Evolutionary conservation across 352 stramenopile species (phyloP).

Genomic region (Aphanomyces euteiches): DNA sequence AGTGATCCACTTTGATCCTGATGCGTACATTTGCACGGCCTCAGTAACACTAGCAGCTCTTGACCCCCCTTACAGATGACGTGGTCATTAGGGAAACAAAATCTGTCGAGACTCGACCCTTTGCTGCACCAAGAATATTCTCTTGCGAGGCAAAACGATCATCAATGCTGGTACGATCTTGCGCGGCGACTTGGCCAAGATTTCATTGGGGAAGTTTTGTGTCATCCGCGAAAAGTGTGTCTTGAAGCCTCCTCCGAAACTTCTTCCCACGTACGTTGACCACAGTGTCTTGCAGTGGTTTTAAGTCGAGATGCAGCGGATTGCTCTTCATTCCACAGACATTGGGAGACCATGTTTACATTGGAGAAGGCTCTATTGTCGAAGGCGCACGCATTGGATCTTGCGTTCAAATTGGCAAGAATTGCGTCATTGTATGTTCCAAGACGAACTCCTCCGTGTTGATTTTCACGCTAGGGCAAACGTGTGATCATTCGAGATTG

Average conservation of each 20-base stretch:
- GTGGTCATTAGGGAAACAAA: slow-evolving; percentile 47
- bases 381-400: slow-evolving; percentile 82
- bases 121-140: slow-evolving; percentile 64
- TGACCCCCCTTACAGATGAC: neutral
- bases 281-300: neutral
- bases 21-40: slow-evolving; percentile 64
- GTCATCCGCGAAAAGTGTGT: slow-evolving; percentile 68
- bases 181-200: slow-evolving; percentile 76
- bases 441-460: neutral
- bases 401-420: slow-evolving; percentile 77
- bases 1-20: slow-evolving; percentile 47
- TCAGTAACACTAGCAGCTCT: slow-evolving; percentile 21
- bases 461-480: slow-evolving; percentile 49
- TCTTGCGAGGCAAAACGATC: slow-evolving; percentile 77
- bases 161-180: slow-evolving; percentile 67
- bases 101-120: slow-evolving; percentile 64
- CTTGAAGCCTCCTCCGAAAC: slow-evolving; percentile 61
- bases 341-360: slow-evolving; percentile 78
- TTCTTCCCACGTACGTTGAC: slow-evolving; percentile 52
- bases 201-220: slow-evolving; percentile 77
- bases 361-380: slow-evolving; percentile 65
- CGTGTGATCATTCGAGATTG: slow-evolving; percentile 80
- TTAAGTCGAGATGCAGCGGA: slow-evolving; percentile 38
- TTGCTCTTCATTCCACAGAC: slow-evolving; percentile 82
- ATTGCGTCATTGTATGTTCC: slow-evolving; percentile 75